Conservation (phyloP, 331 rosid species). For the Quercus lobata region DNA sequence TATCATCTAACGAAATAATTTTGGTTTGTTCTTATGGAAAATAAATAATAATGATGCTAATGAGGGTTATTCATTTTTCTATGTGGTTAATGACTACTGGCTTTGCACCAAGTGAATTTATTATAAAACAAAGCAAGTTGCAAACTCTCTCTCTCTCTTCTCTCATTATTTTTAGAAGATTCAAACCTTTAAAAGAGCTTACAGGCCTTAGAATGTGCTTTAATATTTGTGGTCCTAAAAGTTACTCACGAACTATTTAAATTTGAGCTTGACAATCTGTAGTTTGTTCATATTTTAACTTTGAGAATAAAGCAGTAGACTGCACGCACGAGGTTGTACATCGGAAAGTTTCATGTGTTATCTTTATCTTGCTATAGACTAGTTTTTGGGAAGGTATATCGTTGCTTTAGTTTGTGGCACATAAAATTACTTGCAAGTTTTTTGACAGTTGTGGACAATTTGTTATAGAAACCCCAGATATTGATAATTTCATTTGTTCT, state of each 20-base stretch:
- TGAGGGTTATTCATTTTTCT: background rate
- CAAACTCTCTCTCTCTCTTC: background rate
- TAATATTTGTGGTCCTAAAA: background rate
- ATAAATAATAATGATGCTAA: background rate
- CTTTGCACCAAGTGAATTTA: background rate
- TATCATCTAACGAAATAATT: background rate
- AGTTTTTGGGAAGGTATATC: too few species aligned
- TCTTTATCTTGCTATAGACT: too few species aligned
- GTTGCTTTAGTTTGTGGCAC: background rate
- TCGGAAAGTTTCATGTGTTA: too few species aligned
- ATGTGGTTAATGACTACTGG: background rate
- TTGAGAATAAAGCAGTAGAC: too few species aligned
- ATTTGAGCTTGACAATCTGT: too few species aligned
- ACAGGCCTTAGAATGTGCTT: background rate
- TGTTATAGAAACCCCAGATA: background rate
- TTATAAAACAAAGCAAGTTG: background rate
- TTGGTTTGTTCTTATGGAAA: background rate
- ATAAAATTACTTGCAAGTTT: background rate
- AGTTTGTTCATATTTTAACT: too few species aligned
- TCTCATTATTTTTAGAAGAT: background rate
- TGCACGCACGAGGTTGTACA: too few species aligned
- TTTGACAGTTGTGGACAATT: background rate
- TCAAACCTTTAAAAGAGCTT: background rate
- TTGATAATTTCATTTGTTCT: background rate
- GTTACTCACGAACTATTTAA: too few species aligned